A percentile compares a stretch with the other conserved stretches of the same genome.
phyloP scores from a whole-genome alignment of 2,329 filamentous ascomycete genomes.

The Aspergillus neoniger region DNA sequence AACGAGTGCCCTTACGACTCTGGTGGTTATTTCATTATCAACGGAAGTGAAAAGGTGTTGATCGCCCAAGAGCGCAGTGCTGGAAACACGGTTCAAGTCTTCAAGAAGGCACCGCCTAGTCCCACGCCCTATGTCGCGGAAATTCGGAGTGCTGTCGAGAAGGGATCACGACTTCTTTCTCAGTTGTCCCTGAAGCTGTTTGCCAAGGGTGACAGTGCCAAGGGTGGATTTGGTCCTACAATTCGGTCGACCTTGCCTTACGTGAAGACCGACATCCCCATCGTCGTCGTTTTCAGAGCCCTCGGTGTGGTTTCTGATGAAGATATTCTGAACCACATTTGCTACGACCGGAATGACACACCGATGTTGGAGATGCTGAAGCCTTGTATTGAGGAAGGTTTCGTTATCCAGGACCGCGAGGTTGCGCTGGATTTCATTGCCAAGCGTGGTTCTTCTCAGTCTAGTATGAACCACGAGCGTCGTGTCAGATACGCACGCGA shows the following conservation, averaged over 20 bases:
- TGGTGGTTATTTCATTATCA: slow-evolving; percentile 98
- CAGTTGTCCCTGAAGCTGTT: slow-evolving; percentile 89
- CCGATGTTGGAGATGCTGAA: slow-evolving; percentile 98
- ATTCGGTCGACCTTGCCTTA: slow-evolving; percentile 92
- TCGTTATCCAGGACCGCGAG: slow-evolving; percentile 92
- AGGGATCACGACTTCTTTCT: slow-evolving; percentile 91
- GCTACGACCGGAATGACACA: slow-evolving; percentile 90
- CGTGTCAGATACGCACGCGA: slow-evolving; percentile 91
- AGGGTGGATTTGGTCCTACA: slow-evolving; percentile 79
- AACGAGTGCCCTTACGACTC: slow-evolving; percentile 99
- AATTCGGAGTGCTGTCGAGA: slow-evolving; percentile 93
- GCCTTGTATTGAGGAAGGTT: slow-evolving; percentile 94
- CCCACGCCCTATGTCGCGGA: slow-evolving; percentile 92
- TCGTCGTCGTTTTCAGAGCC: slow-evolving; percentile 93
- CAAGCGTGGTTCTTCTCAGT: slow-evolving; percentile 76
- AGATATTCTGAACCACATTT: slow-evolving; percentile 97
- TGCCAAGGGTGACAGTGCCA: slow-evolving; percentile 77
- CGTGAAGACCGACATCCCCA: slow-evolving; percentile 88
- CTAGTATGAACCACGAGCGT: slow-evolving; percentile 74
- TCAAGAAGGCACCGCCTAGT: slow-evolving; percentile 93
- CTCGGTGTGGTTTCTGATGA: slow-evolving; percentile 95
- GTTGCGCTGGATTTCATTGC: slow-evolving; percentile 94
- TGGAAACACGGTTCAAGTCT: slow-evolving; percentile 98
- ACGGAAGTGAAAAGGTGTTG: slow-evolving; percentile 96
- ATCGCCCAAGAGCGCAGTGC: slow-evolving; percentile 97